Conservation (phyloP, 768 basidiomycete species). For the Coprinopsis sp. region DNA sequence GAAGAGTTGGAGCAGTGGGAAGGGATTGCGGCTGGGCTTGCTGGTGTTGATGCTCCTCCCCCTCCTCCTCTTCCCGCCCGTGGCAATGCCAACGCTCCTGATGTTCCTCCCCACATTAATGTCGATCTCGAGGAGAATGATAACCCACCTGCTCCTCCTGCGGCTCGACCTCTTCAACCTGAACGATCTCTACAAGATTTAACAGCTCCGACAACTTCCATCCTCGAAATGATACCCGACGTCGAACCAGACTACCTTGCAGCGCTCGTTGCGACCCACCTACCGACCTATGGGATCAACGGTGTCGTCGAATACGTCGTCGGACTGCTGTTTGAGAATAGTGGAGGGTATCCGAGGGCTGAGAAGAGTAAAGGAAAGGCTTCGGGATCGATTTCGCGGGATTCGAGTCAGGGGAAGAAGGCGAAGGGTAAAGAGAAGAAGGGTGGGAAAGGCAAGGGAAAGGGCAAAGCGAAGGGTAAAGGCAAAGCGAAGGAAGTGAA, state of each 20-base stretch:
- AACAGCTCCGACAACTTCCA: no score
- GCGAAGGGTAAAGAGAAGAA: neutral
- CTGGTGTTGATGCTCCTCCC: no score
- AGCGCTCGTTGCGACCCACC: neutral
- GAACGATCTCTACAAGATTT: no score
- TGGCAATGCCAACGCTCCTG: no score
- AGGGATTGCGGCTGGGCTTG: no score
- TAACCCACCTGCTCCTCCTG: no score
- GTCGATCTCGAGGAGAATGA: no score
- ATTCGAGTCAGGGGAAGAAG: neutral
- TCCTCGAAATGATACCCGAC: conserved; percentile 2
- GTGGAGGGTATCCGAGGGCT: neutral
- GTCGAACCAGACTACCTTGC: neutral
- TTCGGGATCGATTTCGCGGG: neutral
- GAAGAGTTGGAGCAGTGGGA: no score
- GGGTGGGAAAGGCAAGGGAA: neutral
- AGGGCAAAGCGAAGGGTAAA: neutral
- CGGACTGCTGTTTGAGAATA: neutral
- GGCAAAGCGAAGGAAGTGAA: neutral
- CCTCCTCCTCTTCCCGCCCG: no score
- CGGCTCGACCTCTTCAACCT: no score
- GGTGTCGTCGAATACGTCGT: neutral
- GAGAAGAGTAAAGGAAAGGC: neutral
- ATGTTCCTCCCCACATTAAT: no score
- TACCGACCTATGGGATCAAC: neutral